Evolutionary conservation across 2,329 filamentous ascomycete genomes (phyloP), one percentile per base, ranked within the genome.

Genomic region (Daldinia eschscholtzii): DNA sequence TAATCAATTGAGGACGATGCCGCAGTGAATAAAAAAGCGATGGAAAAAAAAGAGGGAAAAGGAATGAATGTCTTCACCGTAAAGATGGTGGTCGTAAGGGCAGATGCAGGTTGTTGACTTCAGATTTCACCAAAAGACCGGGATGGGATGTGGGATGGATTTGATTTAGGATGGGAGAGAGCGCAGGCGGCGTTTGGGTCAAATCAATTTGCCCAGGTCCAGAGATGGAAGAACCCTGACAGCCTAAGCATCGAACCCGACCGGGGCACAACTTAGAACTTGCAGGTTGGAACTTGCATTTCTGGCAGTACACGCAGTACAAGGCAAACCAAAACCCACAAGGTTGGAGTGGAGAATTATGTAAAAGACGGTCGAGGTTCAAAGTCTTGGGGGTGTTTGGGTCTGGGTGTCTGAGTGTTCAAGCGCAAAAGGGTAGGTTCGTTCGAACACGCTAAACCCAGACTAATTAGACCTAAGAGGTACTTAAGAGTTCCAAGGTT

Each of bases 141-240:
- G 41, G 26, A 57, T 50, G 23, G 15, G 23, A 67, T 55, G 44
- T 42, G 30, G 39, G 33, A 61, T 55, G 26, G 46, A 55, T 55
- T 18, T 23, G 28, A 41, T 41, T 57, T 41, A 35, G 30, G 56
- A 50, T 57, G 28, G 57, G 28, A 64, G 50, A 63, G 59, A 59
- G 26, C 15, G 26, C 26, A 52, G 26, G 46, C 46, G 26, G 46
- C 46, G 28, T 33, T 52, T 63, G 57, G 61, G 64, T 65, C 39
- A 53, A 61, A 61, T 52, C 52, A 50, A 55, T 52, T 70, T 52
- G 65, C 53, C 61, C 20, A 67, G 64, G 65, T 61, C 55, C n/a
- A 2, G 65, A 67, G 64, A 71, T 69, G 60, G 69, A 67, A 71
- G 60, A 67, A 71, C 66, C 66, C 69, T 67, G 64, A 64, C 62